Percentiles rank a stretch among this genome's conserved stretches.
These are phyloP conservation scores for Detonula confervacea DNA, from an alignment of 352 stramenopile genomes.

Conservation along the genomic window DNA sequence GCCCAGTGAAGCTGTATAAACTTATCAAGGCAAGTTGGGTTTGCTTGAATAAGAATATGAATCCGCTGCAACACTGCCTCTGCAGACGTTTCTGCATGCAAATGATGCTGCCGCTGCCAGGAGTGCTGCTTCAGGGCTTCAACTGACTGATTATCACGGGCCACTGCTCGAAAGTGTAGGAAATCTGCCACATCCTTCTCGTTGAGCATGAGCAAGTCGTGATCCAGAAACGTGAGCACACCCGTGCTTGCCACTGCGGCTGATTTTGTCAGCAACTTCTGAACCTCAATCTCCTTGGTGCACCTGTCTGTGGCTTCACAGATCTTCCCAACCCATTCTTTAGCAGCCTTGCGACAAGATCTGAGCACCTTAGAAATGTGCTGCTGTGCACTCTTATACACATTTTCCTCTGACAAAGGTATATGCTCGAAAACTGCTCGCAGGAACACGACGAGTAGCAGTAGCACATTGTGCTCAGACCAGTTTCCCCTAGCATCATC, in stretches of 20 bases:
- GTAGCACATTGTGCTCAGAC: constrained; percentile 21
- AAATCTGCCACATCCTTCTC: constrained; percentile 21
- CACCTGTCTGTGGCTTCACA: neutral
- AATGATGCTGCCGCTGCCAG: constrained; percentile 20
- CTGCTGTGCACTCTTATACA: neutral
- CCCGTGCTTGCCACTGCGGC: constrained; percentile 11
- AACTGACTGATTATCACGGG: constrained; percentile 12
- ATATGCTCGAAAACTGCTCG: constrained; percentile 11
- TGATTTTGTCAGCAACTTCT: constrained; percentile 2
- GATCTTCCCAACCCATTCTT: constrained; percentile 20
- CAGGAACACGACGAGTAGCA: constrained; percentile 2
- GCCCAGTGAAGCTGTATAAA: constrained; percentile 20
- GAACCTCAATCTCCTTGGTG: constrained; percentile 1
- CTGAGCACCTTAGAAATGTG: neutral
- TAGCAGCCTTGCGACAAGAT: neutral
- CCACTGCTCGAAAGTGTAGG: constrained; percentile 15
- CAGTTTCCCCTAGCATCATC: constrained; percentile 11
- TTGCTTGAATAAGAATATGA: neutral
- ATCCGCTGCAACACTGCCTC: neutral
- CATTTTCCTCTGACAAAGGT: neutral
- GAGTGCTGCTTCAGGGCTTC: constrained; percentile 7
- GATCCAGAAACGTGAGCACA: constrained; percentile 10
- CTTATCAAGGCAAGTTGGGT: constrained; percentile 3
- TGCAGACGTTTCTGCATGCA: constrained; percentile 11
- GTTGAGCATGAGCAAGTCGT: neutral